Evolutionary conservation across 352 stramenopile genomes (phyloP), one percentile per base, ranked within the genome.

Genomic region (Pythium chondricola): DNA sequence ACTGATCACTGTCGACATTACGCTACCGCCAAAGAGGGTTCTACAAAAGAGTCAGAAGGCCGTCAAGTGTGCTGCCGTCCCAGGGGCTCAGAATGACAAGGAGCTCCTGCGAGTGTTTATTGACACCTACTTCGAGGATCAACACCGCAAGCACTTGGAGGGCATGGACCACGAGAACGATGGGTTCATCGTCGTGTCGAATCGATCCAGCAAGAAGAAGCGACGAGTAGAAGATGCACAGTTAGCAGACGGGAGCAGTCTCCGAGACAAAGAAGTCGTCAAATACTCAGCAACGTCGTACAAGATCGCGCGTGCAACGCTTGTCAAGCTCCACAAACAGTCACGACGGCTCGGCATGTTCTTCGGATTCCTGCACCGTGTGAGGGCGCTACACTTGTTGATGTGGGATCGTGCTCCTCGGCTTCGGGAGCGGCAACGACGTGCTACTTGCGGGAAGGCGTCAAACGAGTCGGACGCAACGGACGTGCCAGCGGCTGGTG

Each of bases 351-450:
- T 93, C 10, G 82, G 82, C 8, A 83, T 82, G 61, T 78, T 77
- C 55, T 85, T 87, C 21, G 82, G 82, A 0, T 74, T 82, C 33
- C 58, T 90, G 51, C 88, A 79, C 40, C 80, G 82, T 14, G 85
- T 70, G 43, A 71, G 67, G 17, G 61, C 63, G 3, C 67, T 93
- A 24, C 82, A 93, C 36, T 31, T 89, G 6, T 48, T 88, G 35
- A 43, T 90, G 31, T 89, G 69, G 74, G 59, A 81, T 43, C 67
- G 66, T 30, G 56, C 80, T 4, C 25, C 63, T 17, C 20, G 36
- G 21, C 25, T 84, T n/a, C 38, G 45, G 8, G 8, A 37, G n/a
- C 24, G 21, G 7, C 33, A 29, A 31, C 20, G 31, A 49, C 14
- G 9, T 21, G 21, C 17, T 14, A 37, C 16, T 30, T 2, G 22